Conservation (phyloP, 2,329 filamentous ascomycete genomes). For the Dothistroma pini region DNA sequence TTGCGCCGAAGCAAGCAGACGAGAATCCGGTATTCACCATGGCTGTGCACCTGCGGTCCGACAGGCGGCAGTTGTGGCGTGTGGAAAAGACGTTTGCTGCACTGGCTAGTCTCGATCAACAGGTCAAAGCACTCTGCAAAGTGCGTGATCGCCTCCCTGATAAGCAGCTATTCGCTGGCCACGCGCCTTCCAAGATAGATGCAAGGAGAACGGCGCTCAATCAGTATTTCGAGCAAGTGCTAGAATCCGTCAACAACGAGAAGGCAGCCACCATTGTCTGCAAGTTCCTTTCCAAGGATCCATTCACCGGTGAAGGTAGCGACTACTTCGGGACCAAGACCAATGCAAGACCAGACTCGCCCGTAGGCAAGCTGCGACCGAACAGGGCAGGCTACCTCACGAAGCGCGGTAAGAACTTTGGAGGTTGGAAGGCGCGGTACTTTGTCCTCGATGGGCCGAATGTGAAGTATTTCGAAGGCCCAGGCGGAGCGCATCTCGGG, state of each 20-base stretch:
- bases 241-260: slow-evolving; percentile 78
- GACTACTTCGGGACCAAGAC: slow-evolving; percentile 37
- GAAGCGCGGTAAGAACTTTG: slow-evolving; percentile 97
- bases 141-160: slow-evolving; percentile 80
- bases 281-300: slow-evolving; percentile 72
- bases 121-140: slow-evolving; percentile 67
- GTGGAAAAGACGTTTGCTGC: slow-evolving; percentile 88
- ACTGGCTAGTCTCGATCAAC: slow-evolving; percentile 74
- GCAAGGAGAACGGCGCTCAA: slow-evolving; percentile 77
- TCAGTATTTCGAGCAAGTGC: slow-evolving; percentile 75
- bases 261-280: slow-evolving; percentile 76
- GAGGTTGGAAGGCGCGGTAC: slow-evolving; percentile 89
- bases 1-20: slow-evolving; percentile 74
- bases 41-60: slow-evolving; percentile 73
- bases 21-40: slow-evolving; percentile 94
- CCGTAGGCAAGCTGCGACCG: slow-evolving; percentile 61
- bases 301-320: slow-evolving; percentile 52
- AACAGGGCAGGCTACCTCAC: slow-evolving; percentile 88
- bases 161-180: slow-evolving; percentile 79
- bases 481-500: slow-evolving; percentile 83
- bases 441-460: slow-evolving; percentile 67
- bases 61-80: slow-evolving; percentile 80
- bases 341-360: slow-evolving; percentile 36
- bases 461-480: slow-evolving; percentile 87
- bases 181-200: slow-evolving; percentile 91